phyloP scores from a whole-genome alignment of 306 rosid species.

The Malus fusca region DNA sequence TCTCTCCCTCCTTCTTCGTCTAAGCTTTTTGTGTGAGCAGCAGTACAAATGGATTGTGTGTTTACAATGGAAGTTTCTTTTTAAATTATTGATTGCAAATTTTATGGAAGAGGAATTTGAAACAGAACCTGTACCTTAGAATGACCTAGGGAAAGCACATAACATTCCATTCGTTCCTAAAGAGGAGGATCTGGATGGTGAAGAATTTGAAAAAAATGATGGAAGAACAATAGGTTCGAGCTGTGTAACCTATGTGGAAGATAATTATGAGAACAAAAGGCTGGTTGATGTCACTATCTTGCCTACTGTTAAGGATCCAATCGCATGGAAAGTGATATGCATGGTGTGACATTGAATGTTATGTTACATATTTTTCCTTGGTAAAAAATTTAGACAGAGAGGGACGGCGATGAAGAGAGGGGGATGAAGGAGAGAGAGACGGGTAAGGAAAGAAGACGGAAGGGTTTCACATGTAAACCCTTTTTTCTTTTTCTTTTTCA shows the following conservation, averaged over 20 bases:
- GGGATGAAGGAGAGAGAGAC: too few relatives aligned
- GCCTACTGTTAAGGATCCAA: conserved; percentile 35
- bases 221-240: conserved; percentile 61
- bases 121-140: conserved; percentile 16
- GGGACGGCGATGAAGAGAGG: too few relatives aligned
- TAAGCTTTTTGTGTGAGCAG: too few relatives aligned
- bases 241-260: conserved; percentile 39
- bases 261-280: conserved; percentile 58
- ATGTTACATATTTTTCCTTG: too few relatives aligned
- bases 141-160: conserved; percentile 34
- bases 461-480: too few relatives aligned
- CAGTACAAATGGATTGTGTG: neutral
- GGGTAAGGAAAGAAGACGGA: too few relatives aligned
- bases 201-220: conserved; percentile 59
- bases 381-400: too few relatives aligned
- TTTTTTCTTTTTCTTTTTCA: too few relatives aligned
- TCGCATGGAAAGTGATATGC: conserved; percentile 91
- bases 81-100: conserved; percentile 25
- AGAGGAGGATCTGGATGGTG: conserved; percentile 73
- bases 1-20: too few relatives aligned
- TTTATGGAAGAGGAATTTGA: conserved; percentile 49
- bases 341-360: conserved; percentile 35
- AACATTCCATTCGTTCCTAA: conserved; percentile 51
- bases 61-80: neutral
- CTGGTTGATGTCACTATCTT: conserved; percentile 24